A percentile compares a stretch with the other conserved stretches of the same genome.
phyloP scores from a whole-genome alignment of 441 rosid species.

The Pelargonium fulgidum region DNA sequence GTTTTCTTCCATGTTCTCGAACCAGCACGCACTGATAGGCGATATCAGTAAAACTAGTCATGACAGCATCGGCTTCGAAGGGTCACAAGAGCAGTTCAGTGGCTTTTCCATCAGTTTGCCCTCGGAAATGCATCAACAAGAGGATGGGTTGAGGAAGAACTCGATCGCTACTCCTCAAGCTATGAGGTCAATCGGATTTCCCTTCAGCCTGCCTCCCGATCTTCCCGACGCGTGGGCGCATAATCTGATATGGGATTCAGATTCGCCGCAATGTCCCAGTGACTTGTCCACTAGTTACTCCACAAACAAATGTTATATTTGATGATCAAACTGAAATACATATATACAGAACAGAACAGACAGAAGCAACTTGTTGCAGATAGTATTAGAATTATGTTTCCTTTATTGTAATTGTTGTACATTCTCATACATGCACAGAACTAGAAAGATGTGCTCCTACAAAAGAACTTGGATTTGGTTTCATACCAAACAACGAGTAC shows the following conservation, averaged over 20 bases:
- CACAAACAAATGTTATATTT: conserved; percentile 50
- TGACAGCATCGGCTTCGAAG: conserved; percentile 28
- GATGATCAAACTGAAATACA: conserved; percentile 14
- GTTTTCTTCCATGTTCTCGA: conserved; percentile 26
- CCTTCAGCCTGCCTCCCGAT: conserved; percentile 41
- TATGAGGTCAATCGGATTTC: conserved; percentile 35
- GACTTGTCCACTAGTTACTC: conserved; percentile 52
- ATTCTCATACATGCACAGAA: too few species aligned
- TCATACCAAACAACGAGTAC: too few species aligned
- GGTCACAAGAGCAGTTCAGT: conserved; percentile 26
- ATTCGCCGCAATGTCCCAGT: conserved; percentile 36
- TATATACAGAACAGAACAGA: too few species aligned
- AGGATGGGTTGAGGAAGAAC: conserved; percentile 26
- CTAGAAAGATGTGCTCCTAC: too few species aligned
- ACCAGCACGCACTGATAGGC: conserved; percentile 5
- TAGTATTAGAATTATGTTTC: too few species aligned
- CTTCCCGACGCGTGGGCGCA: conserved; percentile 33
- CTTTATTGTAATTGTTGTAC: too few species aligned
- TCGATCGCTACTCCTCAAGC: not conserved
- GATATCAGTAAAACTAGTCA: not conserved
- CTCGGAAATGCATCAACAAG: conserved; percentile 29
- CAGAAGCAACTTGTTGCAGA: too few species aligned
- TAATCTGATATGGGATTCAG: conserved; percentile 47
- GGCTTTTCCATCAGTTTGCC: conserved; percentile 36
- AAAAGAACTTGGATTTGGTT: too few species aligned